phyloP scores from a whole-genome alignment of 345 rosid genomes.

The Ceriops decandra region DNA sequence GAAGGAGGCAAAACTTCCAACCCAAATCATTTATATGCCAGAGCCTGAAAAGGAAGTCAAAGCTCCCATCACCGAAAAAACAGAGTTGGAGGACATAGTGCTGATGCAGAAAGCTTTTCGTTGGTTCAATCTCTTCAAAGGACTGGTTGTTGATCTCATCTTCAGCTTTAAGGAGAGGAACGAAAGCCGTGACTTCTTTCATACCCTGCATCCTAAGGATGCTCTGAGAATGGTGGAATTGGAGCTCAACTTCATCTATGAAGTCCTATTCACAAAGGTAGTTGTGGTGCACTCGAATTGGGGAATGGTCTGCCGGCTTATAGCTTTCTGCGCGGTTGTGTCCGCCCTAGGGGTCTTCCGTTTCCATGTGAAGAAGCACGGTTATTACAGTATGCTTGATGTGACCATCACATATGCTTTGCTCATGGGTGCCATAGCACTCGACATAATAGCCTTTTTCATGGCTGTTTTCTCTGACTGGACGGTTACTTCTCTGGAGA shows the following conservation, averaged over 20 bases:
- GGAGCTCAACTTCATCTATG: constrained; percentile 65
- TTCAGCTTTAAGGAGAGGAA: constrained; percentile 49
- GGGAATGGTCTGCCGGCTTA: constrained; percentile 32
- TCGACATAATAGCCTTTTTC: constrained; percentile 40
- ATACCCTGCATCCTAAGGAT: constrained; percentile 13
- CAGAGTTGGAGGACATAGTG: constrained; percentile 7
- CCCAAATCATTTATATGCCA: constrained; percentile 33
- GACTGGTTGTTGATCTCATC: constrained; percentile 54
- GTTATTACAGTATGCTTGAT: constrained; percentile 33
- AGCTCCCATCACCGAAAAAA: background rate
- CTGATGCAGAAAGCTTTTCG: constrained; percentile 34
- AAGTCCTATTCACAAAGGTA: constrained; percentile 52
- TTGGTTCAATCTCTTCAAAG: constrained; percentile 44
- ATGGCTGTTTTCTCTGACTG: constrained; percentile 59
- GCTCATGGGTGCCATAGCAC: constrained; percentile 44
- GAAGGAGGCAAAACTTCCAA: constrained; percentile 39
- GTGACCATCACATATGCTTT: constrained; percentile 48
- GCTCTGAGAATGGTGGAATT: constrained; percentile 51
- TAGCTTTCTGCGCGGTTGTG: constrained; percentile 25
- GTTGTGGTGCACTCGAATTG: constrained; percentile 29
- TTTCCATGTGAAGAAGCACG: constrained; percentile 27
- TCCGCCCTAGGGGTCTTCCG: constrained; percentile 34
- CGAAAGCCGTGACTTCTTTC: constrained; percentile 46
- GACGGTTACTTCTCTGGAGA: constrained; percentile 33
- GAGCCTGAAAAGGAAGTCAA: constrained; percentile 42